Conservation (phyloP, 2,329 filamentous ascomycete species). For the Stemphylium beticola region DNA sequence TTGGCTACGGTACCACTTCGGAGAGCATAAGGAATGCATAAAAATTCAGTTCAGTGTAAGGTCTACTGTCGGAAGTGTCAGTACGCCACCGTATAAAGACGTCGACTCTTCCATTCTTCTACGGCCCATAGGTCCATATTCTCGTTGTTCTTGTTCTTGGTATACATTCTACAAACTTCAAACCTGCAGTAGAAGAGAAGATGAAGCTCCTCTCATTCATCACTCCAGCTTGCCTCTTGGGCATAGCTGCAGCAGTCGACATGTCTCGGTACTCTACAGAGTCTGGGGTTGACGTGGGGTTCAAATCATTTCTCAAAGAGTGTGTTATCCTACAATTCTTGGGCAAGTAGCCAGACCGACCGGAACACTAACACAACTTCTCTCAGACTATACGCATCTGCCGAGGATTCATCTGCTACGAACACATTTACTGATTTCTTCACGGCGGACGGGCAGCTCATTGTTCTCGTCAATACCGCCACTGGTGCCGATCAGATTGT, state of each 20-base stretch:
- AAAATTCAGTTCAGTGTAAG: too few species aligned
- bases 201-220: constrained; percentile 3
- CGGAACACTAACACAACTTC: neutral
- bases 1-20: too few species aligned
- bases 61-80: neutral
- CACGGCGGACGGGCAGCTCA: constrained; percentile 1
- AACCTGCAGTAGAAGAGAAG: neutral
- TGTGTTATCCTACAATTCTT: neutral
- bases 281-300: constrained; percentile 1
- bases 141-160: neutral
- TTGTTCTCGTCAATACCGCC: constrained; percentile 2
- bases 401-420: constrained; percentile 5
- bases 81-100: neutral
- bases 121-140: neutral
- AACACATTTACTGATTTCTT: constrained; percentile 9
- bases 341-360: neutral
- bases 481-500: constrained; percentile 1
- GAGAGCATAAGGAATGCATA: too few species aligned
- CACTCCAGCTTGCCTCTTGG: neutral
- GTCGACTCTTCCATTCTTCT: too few species aligned
- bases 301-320: constrained; percentile 4
- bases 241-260: constrained; percentile 4
- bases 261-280: constrained; percentile 4
- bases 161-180: neutral
- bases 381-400: constrained; percentile 5